Base-by-base conservation (phyloP, 768 basidiomycete species). In the Calocera viscosa region DNA sequence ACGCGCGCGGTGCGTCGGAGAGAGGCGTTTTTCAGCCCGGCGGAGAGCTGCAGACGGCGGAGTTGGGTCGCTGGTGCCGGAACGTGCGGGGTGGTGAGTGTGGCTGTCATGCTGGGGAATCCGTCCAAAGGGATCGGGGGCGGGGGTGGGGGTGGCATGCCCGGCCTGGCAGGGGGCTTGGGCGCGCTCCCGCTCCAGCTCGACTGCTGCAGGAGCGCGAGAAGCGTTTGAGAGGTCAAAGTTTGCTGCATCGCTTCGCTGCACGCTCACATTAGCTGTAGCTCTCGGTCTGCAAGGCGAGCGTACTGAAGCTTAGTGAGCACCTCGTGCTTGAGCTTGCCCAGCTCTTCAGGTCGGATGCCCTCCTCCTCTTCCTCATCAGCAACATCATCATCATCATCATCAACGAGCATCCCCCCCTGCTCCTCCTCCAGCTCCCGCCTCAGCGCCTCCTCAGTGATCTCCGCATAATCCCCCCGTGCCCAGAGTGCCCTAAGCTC, bases 241-340 rank as follows among this genome's bases (percentile, higher is more conserved):
- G 53, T 60, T 19, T 60, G 53, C 30, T 60, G 53, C 53, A 60
- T 60, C 30, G 53, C 53, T 60, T 60, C 26, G 24, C 53, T 60
- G 30, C 30, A 60, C 5, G 30, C 14, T 49, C 14, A n/a, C 22
- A 11, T 11, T 8, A 8, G 49, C 11, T 10, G 24, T 16, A 16
- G 14, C 10, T 16, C 14, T 11, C 12, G 10, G 24, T 14, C 14
- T 11, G 49, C 8, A 26, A n/a, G 49, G 49, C n/a, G n/a, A n/a
- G 22, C 53, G 53, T 28, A 60, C 53, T 60, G 53, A 14, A 60
- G 53, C 53, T 32, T 60, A 10, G 8, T 60, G 14, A 60, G 30
- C 24, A 60, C 53, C 53, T 14, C 53, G 14, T 60, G 53, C 53
- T 60, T 60, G 16, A 60, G 8, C 53, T 19, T 60, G 14, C 24